Evolutionary conservation across 176 grass and related monocot genomes (phyloP).

Genomic region (Zoysia pacifica): DNA sequence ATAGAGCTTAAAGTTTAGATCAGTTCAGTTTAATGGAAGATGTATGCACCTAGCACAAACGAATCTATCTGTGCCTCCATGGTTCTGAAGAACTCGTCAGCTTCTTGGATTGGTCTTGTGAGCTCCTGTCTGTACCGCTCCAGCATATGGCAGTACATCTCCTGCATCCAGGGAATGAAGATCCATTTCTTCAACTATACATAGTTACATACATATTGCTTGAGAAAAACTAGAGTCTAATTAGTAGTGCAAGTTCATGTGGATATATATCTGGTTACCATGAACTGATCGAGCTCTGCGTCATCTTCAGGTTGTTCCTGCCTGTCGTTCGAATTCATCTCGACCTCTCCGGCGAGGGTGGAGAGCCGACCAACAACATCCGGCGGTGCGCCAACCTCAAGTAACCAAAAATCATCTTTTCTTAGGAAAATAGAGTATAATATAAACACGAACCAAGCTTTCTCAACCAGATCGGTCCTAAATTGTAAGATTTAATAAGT

Average conservation of each 20-base stretch:
- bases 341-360: slow-evolving; percentile 49
- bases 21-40: slow-evolving; percentile 21
- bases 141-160: slow-evolving; percentile 61
- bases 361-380: slow-evolving; percentile 61
- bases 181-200: neutral
- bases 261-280: slow-evolving; percentile 40
- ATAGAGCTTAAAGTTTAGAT: neutral
- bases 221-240: neutral
- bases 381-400: slow-evolving; percentile 73
- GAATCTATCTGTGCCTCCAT: slow-evolving; percentile 73
- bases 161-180: slow-evolving; percentile 45
- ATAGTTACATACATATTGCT: neutral
- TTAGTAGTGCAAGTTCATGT: neutral
- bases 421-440: neutral
- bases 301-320: slow-evolving; percentile 37
- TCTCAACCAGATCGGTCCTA: neutral
- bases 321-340: slow-evolving; percentile 39
- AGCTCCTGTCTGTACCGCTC: slow-evolving; percentile 71
- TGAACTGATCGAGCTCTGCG: slow-evolving; percentile 92
- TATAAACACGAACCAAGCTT: neutral
- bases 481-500: slow-evolving; percentile 15
- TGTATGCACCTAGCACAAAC: slow-evolving; percentile 49
- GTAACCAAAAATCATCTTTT: slow-evolving; percentile 29
- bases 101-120: slow-evolving; percentile 69
- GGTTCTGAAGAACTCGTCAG: slow-evolving; percentile 66